These are phyloP conservation scores for Schwanniomyces polymorphus DNA, from an alignment of 805 yeast genomes.

Conservation along the genomic window DNA sequence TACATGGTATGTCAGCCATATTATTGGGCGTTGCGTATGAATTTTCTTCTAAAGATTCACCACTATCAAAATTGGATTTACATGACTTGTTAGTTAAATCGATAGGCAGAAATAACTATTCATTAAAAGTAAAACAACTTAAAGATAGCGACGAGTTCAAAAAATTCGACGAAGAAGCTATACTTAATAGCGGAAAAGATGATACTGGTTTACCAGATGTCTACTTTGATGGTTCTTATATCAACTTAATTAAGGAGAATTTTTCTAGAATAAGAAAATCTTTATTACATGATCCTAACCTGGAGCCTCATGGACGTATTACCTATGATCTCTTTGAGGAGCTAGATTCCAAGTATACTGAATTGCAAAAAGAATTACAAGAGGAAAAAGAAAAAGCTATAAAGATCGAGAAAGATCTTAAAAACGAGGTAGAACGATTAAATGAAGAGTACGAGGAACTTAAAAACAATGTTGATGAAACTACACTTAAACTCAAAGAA, in stretches of 20 bases:
- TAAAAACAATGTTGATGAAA: constrained; percentile 9
- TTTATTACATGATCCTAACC: constrained; percentile 68
- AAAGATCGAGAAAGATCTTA: constrained; percentile 17
- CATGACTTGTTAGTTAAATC: constrained; percentile 63
- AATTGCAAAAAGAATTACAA: constrained; percentile 21
- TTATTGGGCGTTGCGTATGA: constrained; percentile 80
- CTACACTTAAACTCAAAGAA: constrained; percentile 15
- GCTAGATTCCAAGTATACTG: constrained; percentile 36
- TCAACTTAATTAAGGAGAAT: constrained; percentile 67
- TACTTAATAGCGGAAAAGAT: constrained; percentile 58
- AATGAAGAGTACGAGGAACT: constrained; percentile 12
- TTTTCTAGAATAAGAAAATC: constrained; percentile 66
- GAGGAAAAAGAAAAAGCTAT: constrained; percentile 17
- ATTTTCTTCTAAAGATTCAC: constrained; percentile 63
- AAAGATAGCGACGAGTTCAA: constrained; percentile 57
- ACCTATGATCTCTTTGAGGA: constrained; percentile 61
- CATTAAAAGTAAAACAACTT: constrained; percentile 70
- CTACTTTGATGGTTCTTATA: constrained; percentile 65
- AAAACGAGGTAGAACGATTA: constrained; percentile 16
- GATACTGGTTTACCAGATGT: constrained; percentile 87
- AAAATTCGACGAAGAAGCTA: constrained; percentile 52
- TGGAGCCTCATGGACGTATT: constrained; percentile 67
- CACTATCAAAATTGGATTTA: constrained; percentile 59
- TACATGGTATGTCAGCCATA: constrained; percentile 72
- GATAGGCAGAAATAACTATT: constrained; percentile 80